phyloP scores from a whole-genome alignment of 2,329 filamentous ascomycete species.

The Microdochium trichocladiopsis region DNA sequence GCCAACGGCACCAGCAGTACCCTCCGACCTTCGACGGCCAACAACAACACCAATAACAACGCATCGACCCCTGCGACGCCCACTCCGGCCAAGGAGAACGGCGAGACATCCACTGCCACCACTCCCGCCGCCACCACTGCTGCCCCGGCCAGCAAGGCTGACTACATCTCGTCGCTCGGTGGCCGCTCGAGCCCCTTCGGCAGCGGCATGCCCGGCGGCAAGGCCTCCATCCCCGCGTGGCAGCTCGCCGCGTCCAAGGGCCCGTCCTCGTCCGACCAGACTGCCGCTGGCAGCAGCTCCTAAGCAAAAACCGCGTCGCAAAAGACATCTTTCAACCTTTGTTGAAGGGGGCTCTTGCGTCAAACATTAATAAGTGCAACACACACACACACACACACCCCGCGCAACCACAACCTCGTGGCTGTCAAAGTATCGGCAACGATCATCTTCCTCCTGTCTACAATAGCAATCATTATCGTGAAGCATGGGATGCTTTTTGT shows the following conservation, averaged over 20 bases:
- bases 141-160: slow-evolving; percentile 15
- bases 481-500: too few species aligned
- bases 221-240: slow-evolving; percentile 72
- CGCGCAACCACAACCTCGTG: too few species aligned
- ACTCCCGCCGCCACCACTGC: slow-evolving; percentile 21
- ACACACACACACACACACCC: too few species aligned
- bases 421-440: too few species aligned
- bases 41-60: slow-evolving; percentile 8
- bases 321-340: too few species aligned
- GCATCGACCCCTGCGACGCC: slow-evolving; percentile 11
- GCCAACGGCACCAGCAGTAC: not conserved
- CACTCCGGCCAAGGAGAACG: slow-evolving; percentile 14
- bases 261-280: slow-evolving; percentile 1
- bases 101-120: slow-evolving; percentile 21
- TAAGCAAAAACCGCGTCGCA: slow-evolving; percentile 2
- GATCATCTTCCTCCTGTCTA: too few species aligned
- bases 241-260: slow-evolving; percentile 62
- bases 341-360: too few species aligned
- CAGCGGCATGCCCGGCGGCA: slow-evolving; percentile 39
- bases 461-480: too few species aligned
- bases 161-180: slow-evolving; percentile 24
- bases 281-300: slow-evolving; percentile 7
- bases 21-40: slow-evolving; percentile 1
- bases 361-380: too few species aligned
- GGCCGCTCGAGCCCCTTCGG: slow-evolving; percentile 39